Conservation (phyloP, 257 asterid genomes). For the Solanum bulbocastanum region DNA sequence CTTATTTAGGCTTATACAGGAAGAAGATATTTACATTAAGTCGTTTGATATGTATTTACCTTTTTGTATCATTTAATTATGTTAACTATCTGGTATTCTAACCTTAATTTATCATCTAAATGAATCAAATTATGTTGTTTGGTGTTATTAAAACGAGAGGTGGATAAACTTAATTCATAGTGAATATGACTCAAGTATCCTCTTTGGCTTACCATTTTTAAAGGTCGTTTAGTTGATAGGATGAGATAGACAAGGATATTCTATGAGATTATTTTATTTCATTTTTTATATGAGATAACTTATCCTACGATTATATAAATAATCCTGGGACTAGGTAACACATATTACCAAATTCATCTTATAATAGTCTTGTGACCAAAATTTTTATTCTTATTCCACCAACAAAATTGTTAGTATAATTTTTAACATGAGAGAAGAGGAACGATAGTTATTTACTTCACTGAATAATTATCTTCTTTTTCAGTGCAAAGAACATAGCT, state of each 20-base stretch:
- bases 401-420: too few species aligned
- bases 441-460: background rate
- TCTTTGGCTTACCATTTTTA: background rate
- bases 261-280: too few species aligned
- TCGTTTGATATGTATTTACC: too few species aligned
- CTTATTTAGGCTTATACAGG: background rate
- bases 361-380: background rate
- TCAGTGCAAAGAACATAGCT: background rate
- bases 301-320: background rate
- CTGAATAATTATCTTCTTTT: accelerated
- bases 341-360: background rate
- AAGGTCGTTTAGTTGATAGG: background rate
- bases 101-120: background rate
- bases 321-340: too few species aligned
- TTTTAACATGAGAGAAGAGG: too few species aligned
- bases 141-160: background rate
- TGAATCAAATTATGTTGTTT: background rate
- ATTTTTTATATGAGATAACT: background rate
- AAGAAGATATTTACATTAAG: background rate
- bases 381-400: background rate
- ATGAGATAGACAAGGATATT: background rate
- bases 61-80: background rate
- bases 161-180: background rate
- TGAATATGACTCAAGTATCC: background rate
- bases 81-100: background rate